Percentiles rank a stretch among this genome's conserved stretches.
These are phyloP conservation scores for Asterella californica DNA, from an alignment of 225 moss, liverwort and hornwort genomes.

Conservation along the genomic window DNA sequence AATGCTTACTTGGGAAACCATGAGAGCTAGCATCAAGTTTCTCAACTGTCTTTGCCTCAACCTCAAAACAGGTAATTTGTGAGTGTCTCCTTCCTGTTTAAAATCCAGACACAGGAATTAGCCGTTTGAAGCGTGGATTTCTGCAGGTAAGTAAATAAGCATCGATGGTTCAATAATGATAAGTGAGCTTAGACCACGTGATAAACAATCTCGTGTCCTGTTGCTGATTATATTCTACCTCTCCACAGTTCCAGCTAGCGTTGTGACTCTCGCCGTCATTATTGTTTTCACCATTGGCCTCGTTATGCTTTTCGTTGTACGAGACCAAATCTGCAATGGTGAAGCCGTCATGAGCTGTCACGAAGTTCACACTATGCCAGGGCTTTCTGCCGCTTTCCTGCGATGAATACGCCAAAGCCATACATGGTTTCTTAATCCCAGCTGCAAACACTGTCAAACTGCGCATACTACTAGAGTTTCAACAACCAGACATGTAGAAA, in stretches of 20 bases:
- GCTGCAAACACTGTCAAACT: not conserved
- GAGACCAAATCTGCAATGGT: constrained; percentile 83
- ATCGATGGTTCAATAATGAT: not conserved
- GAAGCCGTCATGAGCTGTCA: constrained; percentile 88
- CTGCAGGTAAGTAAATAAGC: not conserved
- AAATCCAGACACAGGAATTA: not conserved
- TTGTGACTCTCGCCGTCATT: constrained; percentile 85
- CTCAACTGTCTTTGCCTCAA: constrained; percentile 79
- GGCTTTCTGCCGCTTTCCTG: constrained; percentile 93
- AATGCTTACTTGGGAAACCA: constrained; percentile 74
- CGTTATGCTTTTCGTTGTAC: constrained; percentile 82
- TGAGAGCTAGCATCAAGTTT: constrained; percentile 75
- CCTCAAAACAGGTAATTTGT: constrained; percentile 55
- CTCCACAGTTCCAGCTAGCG: constrained; percentile 94
- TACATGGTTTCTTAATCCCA: not conserved
- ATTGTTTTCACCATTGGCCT: constrained; percentile 82
- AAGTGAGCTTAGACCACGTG: not conserved
- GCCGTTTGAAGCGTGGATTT: not conserved
- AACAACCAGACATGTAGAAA: not conserved
- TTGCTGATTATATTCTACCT: constrained; percentile 33
- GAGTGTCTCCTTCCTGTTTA: constrained; percentile 64
- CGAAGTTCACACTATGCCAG: constrained; percentile 86
- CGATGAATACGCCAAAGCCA: constrained; percentile 11
- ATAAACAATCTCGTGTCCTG: not conserved
- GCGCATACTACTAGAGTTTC: not conserved